A percentile compares a stretch with the other conserved stretches of the same genome.
Conservation (phyloP, 305 asterid genomes). For the Caryopteris hybrid region DNA sequence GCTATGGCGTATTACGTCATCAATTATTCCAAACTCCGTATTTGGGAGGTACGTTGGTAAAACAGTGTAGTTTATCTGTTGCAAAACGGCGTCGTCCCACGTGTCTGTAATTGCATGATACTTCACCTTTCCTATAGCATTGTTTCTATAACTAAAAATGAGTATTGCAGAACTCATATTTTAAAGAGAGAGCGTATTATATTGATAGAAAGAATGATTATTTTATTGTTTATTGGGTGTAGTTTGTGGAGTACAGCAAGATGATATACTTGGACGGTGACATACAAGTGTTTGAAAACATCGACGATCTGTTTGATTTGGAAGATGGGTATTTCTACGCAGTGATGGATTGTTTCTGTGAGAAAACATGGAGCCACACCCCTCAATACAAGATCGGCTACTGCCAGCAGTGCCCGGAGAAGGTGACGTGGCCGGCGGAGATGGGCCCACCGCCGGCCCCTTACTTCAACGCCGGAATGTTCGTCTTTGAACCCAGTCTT, state of each 20-base stretch:
- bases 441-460: constrained; percentile 38
- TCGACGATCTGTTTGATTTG: constrained; percentile 35
- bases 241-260: constrained; percentile 33
- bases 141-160: no score
- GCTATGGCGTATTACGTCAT: constrained; percentile 47
- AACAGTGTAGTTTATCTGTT: neutral
- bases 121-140: no score
- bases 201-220: no score
- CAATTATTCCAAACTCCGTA: constrained; percentile 38
- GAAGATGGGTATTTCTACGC: constrained; percentile 35
- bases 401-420: constrained; percentile 53
- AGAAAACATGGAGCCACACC: constrained; percentile 43
- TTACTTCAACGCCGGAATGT: constrained; percentile 55
- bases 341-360: constrained; percentile 53
- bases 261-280: constrained; percentile 50
- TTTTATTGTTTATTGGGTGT: neutral
- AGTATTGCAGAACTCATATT: no score
- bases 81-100: neutral
- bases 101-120: neutral
- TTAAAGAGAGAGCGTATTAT: no score
- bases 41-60: constrained; percentile 29
- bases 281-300: constrained; percentile 40
- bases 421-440: constrained; percentile 36
- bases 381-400: constrained; percentile 40
- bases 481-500: constrained; percentile 36